Conservation (phyloP, 2,329 filamentous ascomycete species). For the Rutstroemia sp. region DNA sequence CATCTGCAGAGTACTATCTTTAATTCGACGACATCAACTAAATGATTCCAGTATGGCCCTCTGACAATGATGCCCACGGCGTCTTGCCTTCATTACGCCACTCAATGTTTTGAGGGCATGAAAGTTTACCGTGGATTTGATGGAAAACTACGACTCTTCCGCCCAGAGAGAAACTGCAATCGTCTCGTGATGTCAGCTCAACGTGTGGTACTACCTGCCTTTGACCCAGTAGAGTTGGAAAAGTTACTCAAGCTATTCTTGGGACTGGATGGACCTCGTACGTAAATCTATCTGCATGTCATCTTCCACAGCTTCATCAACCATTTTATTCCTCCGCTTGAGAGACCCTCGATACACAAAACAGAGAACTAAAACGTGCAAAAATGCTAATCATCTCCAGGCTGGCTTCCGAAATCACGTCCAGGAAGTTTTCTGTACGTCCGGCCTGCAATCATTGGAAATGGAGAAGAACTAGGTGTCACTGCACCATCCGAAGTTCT, state of each 20-base stretch:
- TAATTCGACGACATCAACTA: neutral
- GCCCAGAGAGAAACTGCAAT: conserved; percentile 40
- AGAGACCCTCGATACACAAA: neutral
- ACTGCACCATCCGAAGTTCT: conserved; percentile 73
- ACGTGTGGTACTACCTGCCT: conserved; percentile 67
- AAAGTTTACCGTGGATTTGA: conserved; percentile 69
- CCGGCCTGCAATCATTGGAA: conserved; percentile 80
- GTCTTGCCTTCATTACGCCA: conserved; percentile 13
- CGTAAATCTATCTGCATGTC: neutral
- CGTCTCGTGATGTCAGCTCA: conserved; percentile 44
- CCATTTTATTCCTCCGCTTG: neutral
- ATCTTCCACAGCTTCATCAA: too few species aligned
- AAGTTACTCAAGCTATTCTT: conserved; percentile 66
- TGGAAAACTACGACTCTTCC: conserved; percentile 3
- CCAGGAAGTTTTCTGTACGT: conserved; percentile 74
- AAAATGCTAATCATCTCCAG: conserved; percentile 27
- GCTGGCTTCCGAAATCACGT: conserved; percentile 68
- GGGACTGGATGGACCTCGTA: conserved; percentile 55
- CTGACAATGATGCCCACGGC: conserved; percentile 11
- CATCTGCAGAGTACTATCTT: neutral
- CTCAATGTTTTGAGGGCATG: conserved; percentile 32
- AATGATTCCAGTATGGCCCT: neutral
- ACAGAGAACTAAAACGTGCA: neutral
- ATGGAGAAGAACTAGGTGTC: conserved; percentile 72
- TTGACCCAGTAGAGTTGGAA: conserved; percentile 64